These are phyloP conservation scores for Cyclocybe aegerita DNA, from an alignment of 768 basidiomycete genomes.

Conservation along the genomic window DNA sequence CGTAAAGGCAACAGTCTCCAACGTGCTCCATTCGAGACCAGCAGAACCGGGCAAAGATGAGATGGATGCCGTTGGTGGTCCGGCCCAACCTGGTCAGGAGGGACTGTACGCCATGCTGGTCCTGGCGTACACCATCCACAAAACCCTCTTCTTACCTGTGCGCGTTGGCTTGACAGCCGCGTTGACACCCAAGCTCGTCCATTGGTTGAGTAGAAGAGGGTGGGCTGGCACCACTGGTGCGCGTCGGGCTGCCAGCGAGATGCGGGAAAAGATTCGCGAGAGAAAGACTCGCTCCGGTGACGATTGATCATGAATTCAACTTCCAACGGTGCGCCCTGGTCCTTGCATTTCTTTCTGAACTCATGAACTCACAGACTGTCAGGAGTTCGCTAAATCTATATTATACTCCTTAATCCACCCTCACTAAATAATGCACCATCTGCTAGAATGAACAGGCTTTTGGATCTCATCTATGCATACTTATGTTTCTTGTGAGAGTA, in stretches of 20 bases:
- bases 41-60: conserved; percentile 71
- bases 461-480: too few species aligned
- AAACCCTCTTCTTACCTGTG: conserved; percentile 87
- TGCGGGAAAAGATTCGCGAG: conserved; percentile 44
- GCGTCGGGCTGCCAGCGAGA: conserved; percentile 56
- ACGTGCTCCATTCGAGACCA: conserved; percentile 49
- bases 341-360: background rate
- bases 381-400: background rate
- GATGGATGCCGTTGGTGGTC: conserved; percentile 40
- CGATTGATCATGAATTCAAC: background rate
- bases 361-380: background rate
- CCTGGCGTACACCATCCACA: conserved; percentile 94
- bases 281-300: conserved; percentile 9
- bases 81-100: conserved; percentile 48
- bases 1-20: conserved; percentile 48
- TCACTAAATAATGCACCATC: too few species aligned
- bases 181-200: conserved; percentile 82
- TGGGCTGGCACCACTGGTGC: conserved; percentile 81
- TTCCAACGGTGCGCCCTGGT: background rate
- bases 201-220: conserved; percentile 76
- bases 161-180: conserved; percentile 87
- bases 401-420: background rate
- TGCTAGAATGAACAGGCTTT: too few species aligned
- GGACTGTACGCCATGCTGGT: conserved; percentile 90
- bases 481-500: too few species aligned